Percentiles rank a stretch among this genome's conserved stretches.
These are phyloP conservation scores for Nicotiana tomentosiformis DNA, from an alignment of 257 asterid genomes.

Conservation along the genomic window DNA sequence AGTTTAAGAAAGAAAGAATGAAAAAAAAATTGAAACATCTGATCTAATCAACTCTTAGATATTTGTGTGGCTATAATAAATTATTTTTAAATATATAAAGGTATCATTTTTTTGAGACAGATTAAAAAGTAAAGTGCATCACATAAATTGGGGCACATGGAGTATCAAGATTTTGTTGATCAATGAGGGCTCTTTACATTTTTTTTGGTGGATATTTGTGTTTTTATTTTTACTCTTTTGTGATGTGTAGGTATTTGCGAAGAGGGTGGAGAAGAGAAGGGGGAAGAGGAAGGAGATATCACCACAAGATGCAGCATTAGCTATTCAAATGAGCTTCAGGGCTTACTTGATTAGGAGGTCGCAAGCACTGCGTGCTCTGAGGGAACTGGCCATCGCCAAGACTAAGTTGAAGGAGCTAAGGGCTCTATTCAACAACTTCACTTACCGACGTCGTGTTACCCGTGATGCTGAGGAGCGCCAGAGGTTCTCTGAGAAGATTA, in stretches of 20 bases:
- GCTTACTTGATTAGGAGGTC: slow-evolving; percentile 77
- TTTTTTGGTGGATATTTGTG: no score
- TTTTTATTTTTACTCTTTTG: background rate
- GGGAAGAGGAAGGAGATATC: slow-evolving; percentile 76
- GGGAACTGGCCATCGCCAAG: slow-evolving; percentile 95
- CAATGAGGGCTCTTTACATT: background rate
- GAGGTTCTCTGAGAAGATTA: slow-evolving; percentile 84
- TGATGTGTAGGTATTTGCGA: slow-evolving; percentile 56
- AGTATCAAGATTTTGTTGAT: background rate
- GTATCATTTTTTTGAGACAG: no score
- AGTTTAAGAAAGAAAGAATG: no score
- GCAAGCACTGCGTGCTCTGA: slow-evolving; percentile 73
- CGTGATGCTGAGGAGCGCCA: slow-evolving; percentile 86
- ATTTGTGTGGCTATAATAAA: no score
- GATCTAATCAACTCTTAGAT: no score
- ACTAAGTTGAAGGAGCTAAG: slow-evolving; percentile 81
- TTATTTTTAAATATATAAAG: no score
- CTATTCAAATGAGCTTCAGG: slow-evolving; percentile 69
- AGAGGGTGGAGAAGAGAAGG: slow-evolving; percentile 57
- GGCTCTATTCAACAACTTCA: slow-evolving; percentile 80
- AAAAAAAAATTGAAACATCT: no score
- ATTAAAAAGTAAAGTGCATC: no score
- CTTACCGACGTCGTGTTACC: slow-evolving; percentile 63
- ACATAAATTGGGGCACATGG: no score
- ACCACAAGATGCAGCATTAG: slow-evolving; percentile 57